Evolutionary conservation across 352 stramenopile genomes (phyloP), one percentile per base, ranked within the genome.

Genomic region (Pythium oligandrum): DNA sequence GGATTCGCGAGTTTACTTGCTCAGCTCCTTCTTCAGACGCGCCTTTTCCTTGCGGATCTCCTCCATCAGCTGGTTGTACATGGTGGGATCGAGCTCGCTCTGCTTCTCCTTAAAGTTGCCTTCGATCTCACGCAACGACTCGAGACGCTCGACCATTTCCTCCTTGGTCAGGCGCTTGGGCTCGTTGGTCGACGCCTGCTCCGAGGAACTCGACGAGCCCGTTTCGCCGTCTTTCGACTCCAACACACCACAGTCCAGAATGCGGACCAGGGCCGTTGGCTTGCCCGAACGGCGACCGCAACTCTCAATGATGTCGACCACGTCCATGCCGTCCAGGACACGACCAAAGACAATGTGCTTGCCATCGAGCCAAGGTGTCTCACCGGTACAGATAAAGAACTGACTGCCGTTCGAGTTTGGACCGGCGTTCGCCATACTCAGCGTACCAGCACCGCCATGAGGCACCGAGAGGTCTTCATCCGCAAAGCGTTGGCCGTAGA

Each of bases 311-410:
- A 82, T 87, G 55, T 98, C 93, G n/a, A 98, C 86, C 36, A 97
- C 71, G 62, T 97, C 85, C 74, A 90, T 90, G 43, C 90, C 90
- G 48, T 97, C 87, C 37, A 94, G 44, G 6, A 96, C 88, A 47
- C 75, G 73, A 34, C 96, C 96, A 73, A 98, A 98, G 0, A 98
- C 97, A 32, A 97, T 79, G 80, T 99, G 96, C 70, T 96, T 97
- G 49, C 93, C 94, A 59, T 99, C 93, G 36, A 99, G 78, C 93
- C 94, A 99, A 37, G 92, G 84, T 33, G 95, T 99, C 59, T 96
- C 84, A 38, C 75, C 77, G 43, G 96, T 98, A 12, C 91, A 97
- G 49, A 98, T 97, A 66, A 98, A 98, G 70, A 98, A 98, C 71
- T 98, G 93, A 51, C 75, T 95, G 57, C 93, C 92, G 66, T 98